A percentile compares a stretch with the other conserved stretches of the same genome.
Evolutionary conservation across 306 rosid species (phyloP).

Genomic region (Prunus mongolica): DNA sequence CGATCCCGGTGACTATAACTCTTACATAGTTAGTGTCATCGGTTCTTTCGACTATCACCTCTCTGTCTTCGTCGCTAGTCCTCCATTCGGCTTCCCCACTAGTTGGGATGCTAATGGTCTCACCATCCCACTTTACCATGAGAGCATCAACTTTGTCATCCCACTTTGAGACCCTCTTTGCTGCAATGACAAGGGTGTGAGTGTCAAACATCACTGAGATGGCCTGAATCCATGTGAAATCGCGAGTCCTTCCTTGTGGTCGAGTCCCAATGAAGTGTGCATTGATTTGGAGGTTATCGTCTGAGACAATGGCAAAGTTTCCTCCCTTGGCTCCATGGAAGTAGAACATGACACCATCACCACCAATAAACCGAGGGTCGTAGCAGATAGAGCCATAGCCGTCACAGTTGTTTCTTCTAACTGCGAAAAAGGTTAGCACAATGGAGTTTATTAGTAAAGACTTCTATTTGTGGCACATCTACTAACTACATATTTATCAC

Average conservation of each 20-base stretch:
- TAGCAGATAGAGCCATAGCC: conserved; percentile 77
- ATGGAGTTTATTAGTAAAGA: too few species aligned
- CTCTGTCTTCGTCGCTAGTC: conserved; percentile 36
- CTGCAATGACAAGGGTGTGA: conserved; percentile 61
- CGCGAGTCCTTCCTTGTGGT: conserved; percentile 72
- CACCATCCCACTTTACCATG: conserved; percentile 57
- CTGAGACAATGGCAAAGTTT: conserved; percentile 65
- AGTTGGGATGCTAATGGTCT: conserved; percentile 31
- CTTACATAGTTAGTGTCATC: conserved; percentile 53
- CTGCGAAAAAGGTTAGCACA: conserved; percentile 26
- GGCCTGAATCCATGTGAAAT: conserved; percentile 84
- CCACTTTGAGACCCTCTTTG: conserved; percentile 62
- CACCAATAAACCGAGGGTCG: conserved; percentile 79
- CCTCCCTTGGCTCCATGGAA: conserved; percentile 77
- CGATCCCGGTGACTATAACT: conserved; percentile 47
- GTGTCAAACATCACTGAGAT: conserved; percentile 56
- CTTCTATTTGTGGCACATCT: too few species aligned
- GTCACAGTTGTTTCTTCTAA: conserved; percentile 55
- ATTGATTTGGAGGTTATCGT: conserved; percentile 58
- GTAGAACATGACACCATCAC: conserved; percentile 84
- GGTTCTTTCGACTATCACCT: conserved; percentile 65
- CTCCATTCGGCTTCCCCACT: conserved; percentile 67
- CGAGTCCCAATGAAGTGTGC: conserved; percentile 74
- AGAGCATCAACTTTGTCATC: conserved; percentile 54
- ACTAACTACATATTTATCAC: too few species aligned